Base-by-base conservation (phyloP, 2,329 filamentous ascomycete genomes). In the Hypoxylon sp. region DNA sequence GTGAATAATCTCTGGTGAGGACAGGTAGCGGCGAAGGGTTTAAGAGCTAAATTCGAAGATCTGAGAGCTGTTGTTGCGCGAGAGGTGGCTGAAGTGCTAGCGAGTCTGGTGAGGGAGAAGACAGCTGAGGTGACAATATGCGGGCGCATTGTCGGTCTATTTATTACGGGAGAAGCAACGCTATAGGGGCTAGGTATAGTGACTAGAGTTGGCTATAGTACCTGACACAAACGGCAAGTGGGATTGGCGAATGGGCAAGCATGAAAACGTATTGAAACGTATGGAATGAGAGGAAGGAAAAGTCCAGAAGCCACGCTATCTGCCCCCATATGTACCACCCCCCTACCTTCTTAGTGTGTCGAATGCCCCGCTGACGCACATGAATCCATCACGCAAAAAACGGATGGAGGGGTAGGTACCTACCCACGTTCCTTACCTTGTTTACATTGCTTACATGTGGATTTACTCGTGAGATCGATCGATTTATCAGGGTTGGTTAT, bases 81-180 rank as follows among this genome's bases (percentile, higher is more conserved):
- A 48, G 54, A 50, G 53, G 50, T 48, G 58, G 65, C 60, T 4
- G 63, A 68, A 32, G 67, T 67, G n/a, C 39, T 66, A 39, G 60
- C 43, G 30, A 70, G 32, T 63, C 69, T 68, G 51, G 72, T 61
- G 53, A 71, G 64, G 54, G 73, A 71, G 53, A 72, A 63, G 48
- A 73, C 61, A 51, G 71, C 65, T 55, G 72, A 74, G 30, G 72
- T 70, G 61, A 75, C 43, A 57, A 68, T 41, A 16, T 65, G 73
- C n/a, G 74, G 70, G 61, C 72, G 73, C 74, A 76, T 74, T 64
- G 19, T 72, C 68, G 65, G 65, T 58, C 67, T 75, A 74, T 70
- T 71, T 68, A 73, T 67, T 68, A 50, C 23, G 41, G 51, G 51
- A 48, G 47, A 51, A 65, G 46, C 27, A 61, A 55, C 51, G 53